Conservation (phyloP, 176 grass and related monocot genomes). For the Canna indica region DNA sequence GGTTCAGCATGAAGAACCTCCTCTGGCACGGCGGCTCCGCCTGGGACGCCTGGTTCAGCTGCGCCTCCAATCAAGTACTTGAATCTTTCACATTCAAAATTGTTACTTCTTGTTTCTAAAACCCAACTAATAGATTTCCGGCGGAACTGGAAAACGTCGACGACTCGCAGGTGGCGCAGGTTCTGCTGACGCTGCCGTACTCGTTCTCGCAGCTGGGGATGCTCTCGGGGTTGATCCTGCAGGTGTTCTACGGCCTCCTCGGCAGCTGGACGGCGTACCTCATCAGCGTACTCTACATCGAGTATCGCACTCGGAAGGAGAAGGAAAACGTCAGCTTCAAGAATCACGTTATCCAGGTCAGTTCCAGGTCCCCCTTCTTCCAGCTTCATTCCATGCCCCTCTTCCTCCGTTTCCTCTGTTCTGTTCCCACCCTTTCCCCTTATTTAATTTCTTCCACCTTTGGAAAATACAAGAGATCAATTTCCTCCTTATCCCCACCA, state of each 20-base stretch:
- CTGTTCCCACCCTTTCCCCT: background rate
- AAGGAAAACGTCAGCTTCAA: conserved; percentile 6
- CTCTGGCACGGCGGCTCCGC: conserved; percentile 15
- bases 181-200: conserved; percentile 5
- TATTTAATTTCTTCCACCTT: too few relatives aligned
- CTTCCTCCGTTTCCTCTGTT: background rate
- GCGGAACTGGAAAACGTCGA: too few relatives aligned
- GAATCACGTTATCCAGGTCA: conserved; percentile 12
- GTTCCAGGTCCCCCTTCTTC: too few relatives aligned
- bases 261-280: conserved; percentile 16
- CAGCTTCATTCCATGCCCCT: too few relatives aligned
- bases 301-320: conserved; percentile 3
- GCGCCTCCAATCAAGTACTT: conserved; percentile 22
- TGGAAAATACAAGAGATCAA: too few relatives aligned
- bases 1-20: conserved; percentile 42
- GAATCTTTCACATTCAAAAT: too few relatives aligned
- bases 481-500: background rate
- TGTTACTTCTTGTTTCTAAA: too few relatives aligned
- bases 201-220: conserved; percentile 13
- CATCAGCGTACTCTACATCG: conserved; percentile 12
- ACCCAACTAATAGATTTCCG: too few relatives aligned
- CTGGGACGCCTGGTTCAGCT: conserved; percentile 24
- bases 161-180: conserved; percentile 11
- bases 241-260: conserved; percentile 2
- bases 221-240: conserved; percentile 2